Conservation (phyloP, 208 protist genomes). For the Trypanosoma vivax region DNA sequence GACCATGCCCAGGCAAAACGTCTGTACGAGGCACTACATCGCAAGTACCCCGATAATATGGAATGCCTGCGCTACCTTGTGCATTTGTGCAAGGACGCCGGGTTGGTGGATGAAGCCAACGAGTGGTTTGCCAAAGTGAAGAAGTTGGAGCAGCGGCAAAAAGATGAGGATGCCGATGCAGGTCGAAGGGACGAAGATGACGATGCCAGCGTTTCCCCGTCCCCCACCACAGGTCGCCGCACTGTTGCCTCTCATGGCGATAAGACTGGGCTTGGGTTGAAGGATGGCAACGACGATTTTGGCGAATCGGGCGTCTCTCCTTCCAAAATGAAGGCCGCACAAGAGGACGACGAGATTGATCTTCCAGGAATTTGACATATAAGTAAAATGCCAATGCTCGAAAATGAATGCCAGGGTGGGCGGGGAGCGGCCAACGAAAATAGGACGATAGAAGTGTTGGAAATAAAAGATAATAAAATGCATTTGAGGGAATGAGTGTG, state of each 20-base stretch:
- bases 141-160: slow-evolving; percentile 64
- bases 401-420: neutral
- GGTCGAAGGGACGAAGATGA: slow-evolving; percentile 28
- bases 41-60: slow-evolving; percentile 91
- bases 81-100: slow-evolving; percentile 90
- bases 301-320: slow-evolving; percentile 10
- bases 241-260: slow-evolving; percentile 14
- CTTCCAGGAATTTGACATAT: slow-evolving; percentile 60
- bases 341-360: slow-evolving; percentile 73
- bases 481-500: too few species aligned
- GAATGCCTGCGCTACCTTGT: slow-evolving; percentile 94
- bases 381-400: neutral
- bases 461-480: too few species aligned
- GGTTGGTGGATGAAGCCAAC: slow-evolving; percentile 86
- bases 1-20: slow-evolving; percentile 89
- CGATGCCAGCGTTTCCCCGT: slow-evolving; percentile 4
- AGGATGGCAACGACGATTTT: slow-evolving; percentile 32
- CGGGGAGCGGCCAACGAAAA: neutral
- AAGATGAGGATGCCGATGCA: slow-evolving; percentile 14
- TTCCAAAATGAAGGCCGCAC: slow-evolving; percentile 20
- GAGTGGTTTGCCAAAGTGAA: slow-evolving; percentile 86
- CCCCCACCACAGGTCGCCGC: slow-evolving; percentile 12
- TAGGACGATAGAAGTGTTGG: too few species aligned
- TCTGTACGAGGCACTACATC: slow-evolving; percentile 90
- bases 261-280: neutral